phyloP scores from a whole-genome alignment of 169 alveolate genomes.

The Cryptosporidium xiaoi region DNA sequence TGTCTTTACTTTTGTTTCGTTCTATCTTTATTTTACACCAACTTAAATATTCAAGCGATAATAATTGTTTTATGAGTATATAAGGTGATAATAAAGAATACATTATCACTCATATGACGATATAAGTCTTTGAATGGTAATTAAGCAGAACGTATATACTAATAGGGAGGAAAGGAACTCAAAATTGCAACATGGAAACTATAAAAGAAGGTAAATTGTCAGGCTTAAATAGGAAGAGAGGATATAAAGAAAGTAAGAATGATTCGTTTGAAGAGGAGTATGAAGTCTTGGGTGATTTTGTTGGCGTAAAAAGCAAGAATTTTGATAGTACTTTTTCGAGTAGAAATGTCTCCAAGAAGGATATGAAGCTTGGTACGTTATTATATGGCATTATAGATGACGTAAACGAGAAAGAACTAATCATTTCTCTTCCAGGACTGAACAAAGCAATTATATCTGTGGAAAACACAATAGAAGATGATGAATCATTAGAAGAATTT shows the following conservation, averaged over 20 bases:
- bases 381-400: slow-evolving; percentile 40
- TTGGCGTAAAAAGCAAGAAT: slow-evolving; percentile 48
- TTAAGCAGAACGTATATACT: no score
- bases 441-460: slow-evolving; percentile 26
- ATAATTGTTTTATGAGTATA: background rate
- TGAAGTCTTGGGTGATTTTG: slow-evolving; percentile 28
- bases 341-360: slow-evolving; percentile 13
- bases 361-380: slow-evolving; percentile 41
- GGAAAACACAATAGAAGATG: slow-evolving; percentile 43
- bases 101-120: slow-evolving; percentile 15
- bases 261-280: background rate
- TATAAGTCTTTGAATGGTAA: background rate
- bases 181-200: no score
- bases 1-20: no score
- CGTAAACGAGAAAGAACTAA: slow-evolving; percentile 51
- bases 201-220: no score
- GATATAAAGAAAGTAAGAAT: no score
- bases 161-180: no score
- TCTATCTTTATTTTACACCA: no score
- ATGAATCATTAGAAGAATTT: background rate
- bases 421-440: slow-evolving; percentile 54
- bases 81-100: background rate
- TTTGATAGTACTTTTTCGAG: background rate
- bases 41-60: background rate
- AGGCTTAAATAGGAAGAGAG: no score